Conservation (phyloP, 176 grass and related monocot genomes). For the Zoysia pacifica region DNA sequence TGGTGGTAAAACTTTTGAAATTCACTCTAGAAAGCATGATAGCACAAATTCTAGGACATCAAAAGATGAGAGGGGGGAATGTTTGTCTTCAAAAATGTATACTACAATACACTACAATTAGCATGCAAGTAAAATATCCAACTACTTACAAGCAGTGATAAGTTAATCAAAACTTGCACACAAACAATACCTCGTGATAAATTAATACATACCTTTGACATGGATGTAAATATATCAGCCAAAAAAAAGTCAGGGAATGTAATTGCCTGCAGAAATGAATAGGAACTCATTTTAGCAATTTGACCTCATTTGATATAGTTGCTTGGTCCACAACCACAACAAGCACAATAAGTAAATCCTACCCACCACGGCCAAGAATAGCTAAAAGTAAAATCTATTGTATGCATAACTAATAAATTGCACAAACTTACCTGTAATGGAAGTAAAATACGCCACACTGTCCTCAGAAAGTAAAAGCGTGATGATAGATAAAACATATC, state of each 20-base stretch:
- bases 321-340: background rate
- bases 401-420: conserved; percentile 17
- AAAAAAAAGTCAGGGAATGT: conserved; percentile 98
- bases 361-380: background rate
- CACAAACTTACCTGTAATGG: conserved; percentile 77
- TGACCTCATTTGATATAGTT: conserved; percentile 9
- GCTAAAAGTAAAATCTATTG: conserved; percentile 12
- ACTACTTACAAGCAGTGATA: background rate
- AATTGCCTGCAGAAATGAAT: conserved; percentile 63
- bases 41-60: background rate
- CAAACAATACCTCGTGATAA: conserved; percentile 3
- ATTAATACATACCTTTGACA: conserved; percentile 78
- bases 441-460: conserved; percentile 82
- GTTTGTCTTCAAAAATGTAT: conserved; percentile 3
- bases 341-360: conserved; percentile 22
- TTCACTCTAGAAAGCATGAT: background rate
- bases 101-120: background rate
- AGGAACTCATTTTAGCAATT: conserved; percentile 24
- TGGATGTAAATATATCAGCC: conserved; percentile 99
- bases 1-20: background rate
- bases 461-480: conserved; percentile 88
- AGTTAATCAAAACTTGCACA: background rate
- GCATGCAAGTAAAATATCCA: background rate
- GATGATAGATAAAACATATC: conserved; percentile 96
- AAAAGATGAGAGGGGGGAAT: background rate